Conservation (phyloP, 1,284 basidiomycete genomes). For the Pisolithus thermaeus region DNA sequence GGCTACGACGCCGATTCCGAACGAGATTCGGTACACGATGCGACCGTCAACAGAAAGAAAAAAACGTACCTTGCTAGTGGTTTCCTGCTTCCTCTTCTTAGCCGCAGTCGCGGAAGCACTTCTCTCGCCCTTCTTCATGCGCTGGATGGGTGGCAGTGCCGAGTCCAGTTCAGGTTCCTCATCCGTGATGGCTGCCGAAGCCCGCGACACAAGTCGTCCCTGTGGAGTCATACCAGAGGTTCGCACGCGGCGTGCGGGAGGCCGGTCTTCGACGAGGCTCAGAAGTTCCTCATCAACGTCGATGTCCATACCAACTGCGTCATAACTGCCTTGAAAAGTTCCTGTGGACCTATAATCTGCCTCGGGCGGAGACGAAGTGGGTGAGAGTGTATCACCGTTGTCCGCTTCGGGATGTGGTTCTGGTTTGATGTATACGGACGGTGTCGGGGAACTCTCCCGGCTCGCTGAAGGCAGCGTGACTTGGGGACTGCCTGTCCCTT, state of each 20-base stretch:
- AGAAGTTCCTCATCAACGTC: constrained; percentile 71
- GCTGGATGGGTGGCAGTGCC: constrained; percentile 51
- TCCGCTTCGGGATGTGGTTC: neutral
- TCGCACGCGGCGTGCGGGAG: neutral
- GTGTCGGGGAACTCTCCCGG: neutral
- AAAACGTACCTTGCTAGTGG: constrained; percentile 15
- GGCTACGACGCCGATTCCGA: constrained; percentile 6
- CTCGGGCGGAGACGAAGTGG: neutral
- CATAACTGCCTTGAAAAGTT: neutral
- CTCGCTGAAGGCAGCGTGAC: too few relatives aligned
- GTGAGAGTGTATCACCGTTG: neutral
- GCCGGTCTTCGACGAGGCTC: constrained; percentile 55
- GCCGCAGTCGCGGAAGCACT: neutral
- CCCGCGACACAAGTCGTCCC: constrained; percentile 4
- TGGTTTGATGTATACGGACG: neutral
- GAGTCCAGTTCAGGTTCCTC: constrained; percentile 42
- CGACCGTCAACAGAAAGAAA: neutral
- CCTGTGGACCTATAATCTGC: neutral
- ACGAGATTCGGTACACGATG: neutral
- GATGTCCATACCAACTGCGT: constrained; percentile 19
- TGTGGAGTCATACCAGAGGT: too few relatives aligned
- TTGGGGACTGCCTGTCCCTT: neutral
- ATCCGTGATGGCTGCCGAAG: constrained; percentile 6
- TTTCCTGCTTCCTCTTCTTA: constrained; percentile 27
- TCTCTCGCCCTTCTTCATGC: constrained; percentile 24